Evolutionary conservation across 1,139 yeast species (phyloP).

Genomic region (Wickerhamomyces sp.): DNA sequence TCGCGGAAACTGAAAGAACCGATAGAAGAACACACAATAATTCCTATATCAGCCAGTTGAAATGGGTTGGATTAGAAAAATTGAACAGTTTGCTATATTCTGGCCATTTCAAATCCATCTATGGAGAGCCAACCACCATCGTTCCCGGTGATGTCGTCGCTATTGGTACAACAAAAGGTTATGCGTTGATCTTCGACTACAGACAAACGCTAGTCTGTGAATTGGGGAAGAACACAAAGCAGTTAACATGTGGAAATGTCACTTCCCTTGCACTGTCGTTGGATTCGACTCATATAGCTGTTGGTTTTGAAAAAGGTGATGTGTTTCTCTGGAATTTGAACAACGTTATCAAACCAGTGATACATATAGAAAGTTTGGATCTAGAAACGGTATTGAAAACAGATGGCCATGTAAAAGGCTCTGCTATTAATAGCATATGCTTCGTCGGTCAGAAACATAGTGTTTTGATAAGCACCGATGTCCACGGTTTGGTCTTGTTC

Average conservation of each 20-base stretch:
- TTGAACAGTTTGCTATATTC: slow-evolving; percentile 35
- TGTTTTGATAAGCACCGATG: slow-evolving; percentile 53
- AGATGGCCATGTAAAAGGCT: slow-evolving; percentile 50
- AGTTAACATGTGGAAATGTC: slow-evolving; percentile 34
- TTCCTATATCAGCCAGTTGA: slow-evolving; percentile 19
- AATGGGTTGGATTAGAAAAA: slow-evolving; percentile 41
- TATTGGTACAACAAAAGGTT: slow-evolving; percentile 60
- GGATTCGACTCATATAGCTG: slow-evolving; percentile 42
- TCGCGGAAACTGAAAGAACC: too few relatives aligned
- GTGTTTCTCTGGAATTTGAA: slow-evolving; percentile 39
- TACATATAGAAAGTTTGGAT: slow-evolving; percentile 20
- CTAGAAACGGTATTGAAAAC: slow-evolving; percentile 25
- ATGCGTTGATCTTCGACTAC: slow-evolving; percentile 57
- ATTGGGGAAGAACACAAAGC: slow-evolving; percentile 26
- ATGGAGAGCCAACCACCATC: slow-evolving; percentile 48
- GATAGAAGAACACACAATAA: slow-evolving; percentile 1
- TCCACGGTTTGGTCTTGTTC: slow-evolving; percentile 51
- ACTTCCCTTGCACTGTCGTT: slow-evolving; percentile 43
- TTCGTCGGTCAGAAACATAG: slow-evolving; percentile 55
- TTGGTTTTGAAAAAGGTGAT: slow-evolving; percentile 40
- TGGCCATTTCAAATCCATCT: slow-evolving; percentile 29
- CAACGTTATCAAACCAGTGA: slow-evolving; percentile 19
- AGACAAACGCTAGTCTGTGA: slow-evolving; percentile 46
- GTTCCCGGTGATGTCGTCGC: slow-evolving; percentile 48
- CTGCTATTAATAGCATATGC: slow-evolving; percentile 40